Percentiles rank a stretch among this genome's conserved stretches.
Evolutionary conservation across 768 basidiomycete genomes (phyloP).

Genomic region (Podaxis sp.): DNA sequence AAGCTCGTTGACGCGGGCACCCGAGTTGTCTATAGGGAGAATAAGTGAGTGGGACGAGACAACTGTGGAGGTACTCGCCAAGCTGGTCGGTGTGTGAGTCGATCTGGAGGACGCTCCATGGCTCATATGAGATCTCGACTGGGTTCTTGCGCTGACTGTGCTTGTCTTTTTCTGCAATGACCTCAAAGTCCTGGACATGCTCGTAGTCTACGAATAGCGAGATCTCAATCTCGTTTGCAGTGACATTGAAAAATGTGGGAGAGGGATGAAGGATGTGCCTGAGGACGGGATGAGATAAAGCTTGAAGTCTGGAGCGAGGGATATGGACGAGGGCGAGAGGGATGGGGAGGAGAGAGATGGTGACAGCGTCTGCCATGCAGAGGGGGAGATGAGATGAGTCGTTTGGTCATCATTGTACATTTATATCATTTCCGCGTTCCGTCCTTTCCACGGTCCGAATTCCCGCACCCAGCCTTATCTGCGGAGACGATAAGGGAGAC

Average conservation of each 20-base stretch:
- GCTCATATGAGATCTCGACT: slow-evolving; percentile 69
- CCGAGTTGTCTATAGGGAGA: slow-evolving; percentile 52
- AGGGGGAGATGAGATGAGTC: not conserved
- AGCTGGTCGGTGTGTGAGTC: slow-evolving; percentile 74
- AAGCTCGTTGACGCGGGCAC: slow-evolving; percentile 71
- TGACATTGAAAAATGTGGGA: slow-evolving; percentile 70
- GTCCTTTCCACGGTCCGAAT: not conserved
- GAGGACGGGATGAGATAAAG: slow-evolving; percentile 60
- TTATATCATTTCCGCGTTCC: not conserved
- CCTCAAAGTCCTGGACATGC: slow-evolving; percentile 56
- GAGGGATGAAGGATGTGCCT: slow-evolving; percentile 66
- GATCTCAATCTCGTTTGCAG: slow-evolving; percentile 79
- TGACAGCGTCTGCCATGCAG: slow-evolving; percentile 28
- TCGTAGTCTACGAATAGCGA: slow-evolving; percentile 66
- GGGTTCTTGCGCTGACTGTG: slow-evolving; percentile 47
- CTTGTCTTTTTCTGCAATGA: slow-evolving; percentile 57
- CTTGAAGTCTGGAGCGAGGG: slow-evolving; percentile 63
- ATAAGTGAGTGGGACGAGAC: slow-evolving; percentile 2
- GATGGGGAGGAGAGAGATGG: slow-evolving; percentile 70
- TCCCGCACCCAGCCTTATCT: not conserved
- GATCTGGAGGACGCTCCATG: slow-evolving; percentile 79
- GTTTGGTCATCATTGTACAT: not conserved
- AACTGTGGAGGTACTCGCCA: slow-evolving; percentile 39
- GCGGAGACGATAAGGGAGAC: not conserved
- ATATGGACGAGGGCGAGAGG: slow-evolving; percentile 73